Evolutionary conservation across 2,329 filamentous ascomycete genomes (phyloP), one percentile per base, ranked within the genome.

Genomic region (Neocatenulostroma microsporum): DNA sequence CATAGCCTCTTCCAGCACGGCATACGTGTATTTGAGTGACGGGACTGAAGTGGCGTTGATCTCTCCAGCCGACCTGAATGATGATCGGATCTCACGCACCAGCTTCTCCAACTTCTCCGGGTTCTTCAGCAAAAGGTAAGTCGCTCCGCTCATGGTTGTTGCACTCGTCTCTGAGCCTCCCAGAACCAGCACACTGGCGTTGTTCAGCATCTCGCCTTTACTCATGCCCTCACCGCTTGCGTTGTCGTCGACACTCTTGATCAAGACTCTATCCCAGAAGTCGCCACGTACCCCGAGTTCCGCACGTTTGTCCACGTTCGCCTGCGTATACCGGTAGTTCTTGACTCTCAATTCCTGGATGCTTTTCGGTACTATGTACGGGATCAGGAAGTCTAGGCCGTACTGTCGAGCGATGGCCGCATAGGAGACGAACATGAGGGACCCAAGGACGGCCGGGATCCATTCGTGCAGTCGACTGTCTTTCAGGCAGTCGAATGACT

Each of bases 111-210:
- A 69, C 10, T 66, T 67, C 0, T 46, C 21, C 0, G 78, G 78
- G 48, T 77, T 74, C 50, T 77, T 78, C 21, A 86, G 66, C 2
- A 87, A 61, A 55, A 77, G 78, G 61, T 87, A 88, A 47, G 87
- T 82, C 0, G 84, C 73, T 4, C 77, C 70, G 2, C 73, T 72
- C 0, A 87, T 68, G 2, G 73, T 74, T 48, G 87, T 86, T 28
- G 80, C 82, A 0, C 82, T 87, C 1, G 83, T 88, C 58, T 88
- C 84, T 3, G 74, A 80, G 3, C 84, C 83, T 1, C 82, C 84
- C 47, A 81, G 70, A 42, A 67, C 60, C 76, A 82, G 82, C 10
- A 4, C 78, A 76, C 46, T 78, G 71, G 58, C 60, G 3, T 58
- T 63, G 1, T 51, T 47, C 36, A 60, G 47, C 13, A 64, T 55